Evolutionary conservation across 768 basidiomycete species (phyloP), one percentile per base, ranked within the genome.

Genomic region (Solioccasus polychromus): DNA sequence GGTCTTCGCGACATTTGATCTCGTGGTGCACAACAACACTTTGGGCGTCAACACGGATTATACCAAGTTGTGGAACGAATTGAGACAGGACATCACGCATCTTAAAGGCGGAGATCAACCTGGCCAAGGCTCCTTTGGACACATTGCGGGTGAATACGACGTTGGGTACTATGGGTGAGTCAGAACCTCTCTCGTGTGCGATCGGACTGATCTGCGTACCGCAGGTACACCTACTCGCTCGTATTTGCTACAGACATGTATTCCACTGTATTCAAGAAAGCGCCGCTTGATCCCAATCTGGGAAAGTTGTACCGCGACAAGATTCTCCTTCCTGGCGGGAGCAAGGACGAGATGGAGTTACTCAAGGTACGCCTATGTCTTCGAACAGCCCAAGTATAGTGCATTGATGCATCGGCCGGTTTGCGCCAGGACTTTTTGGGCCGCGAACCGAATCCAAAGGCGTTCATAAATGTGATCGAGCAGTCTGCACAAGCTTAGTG

Each of bases 281-380:
- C 88, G 53, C 88, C 88, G 17, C 74, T 92, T 40, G 79, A 83
- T 55, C 80, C 84, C 3, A 68, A 64, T 20, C 76, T 77, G 20
- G 88, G 90, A 7, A 69, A 74, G 49, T 71, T 66, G 19, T 92
- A 92, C 62, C 77, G 88, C 10, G 75, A 85, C 42, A 80, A 81
- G 63, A 90, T 92, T 52, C 73, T 92, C n/a, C 68, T 68, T 30
- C 76, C 77, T 18, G 54, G 90, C 24, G 88, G 85, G 20, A 85
- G 81, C 55, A 76, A 85, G 14, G 89, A 92, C 49, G 90, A 91
- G 59, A 64, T 81, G 44, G 54, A 85, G 39, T 83, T 83, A 11
- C 74, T 93, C 45, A 74, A 83, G 75, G 88, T 83, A 47, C n/a
- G 51, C n/a, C n/a, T n/a, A n/a, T n/a, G n/a, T n/a, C n/a, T n/a